Conservation (phyloP, 495 filamentous ascomycete species). For the Xylaria grammica region DNA sequence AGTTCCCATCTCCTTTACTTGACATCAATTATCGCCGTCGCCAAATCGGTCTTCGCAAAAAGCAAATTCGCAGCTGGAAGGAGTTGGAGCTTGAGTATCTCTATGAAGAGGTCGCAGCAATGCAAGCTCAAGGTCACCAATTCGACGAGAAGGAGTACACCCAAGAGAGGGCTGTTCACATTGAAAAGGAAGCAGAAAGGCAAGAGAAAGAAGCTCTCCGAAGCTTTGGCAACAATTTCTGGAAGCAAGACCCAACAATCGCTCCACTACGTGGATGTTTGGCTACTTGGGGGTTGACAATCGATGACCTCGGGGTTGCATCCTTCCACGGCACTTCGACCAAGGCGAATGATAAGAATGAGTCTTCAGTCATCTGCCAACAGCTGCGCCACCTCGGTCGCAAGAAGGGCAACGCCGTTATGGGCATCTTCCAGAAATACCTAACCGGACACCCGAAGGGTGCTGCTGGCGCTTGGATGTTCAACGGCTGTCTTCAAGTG, state of each 20-base stretch:
- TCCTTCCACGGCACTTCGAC: slow-evolving; percentile 99
- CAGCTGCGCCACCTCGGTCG: slow-evolving; percentile 95
- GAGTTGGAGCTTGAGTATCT: slow-evolving; percentile 92
- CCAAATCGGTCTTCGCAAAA: slow-evolving; percentile 89
- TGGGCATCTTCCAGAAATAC: slow-evolving; percentile 99
- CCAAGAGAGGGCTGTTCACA: slow-evolving; percentile 81
- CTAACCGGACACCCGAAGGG: slow-evolving; percentile 99
- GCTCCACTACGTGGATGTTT: slow-evolving; percentile 93
- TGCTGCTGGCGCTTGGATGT: slow-evolving; percentile 99
- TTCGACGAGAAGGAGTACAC: slow-evolving; percentile 86
- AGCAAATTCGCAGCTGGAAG: slow-evolving; percentile 93
- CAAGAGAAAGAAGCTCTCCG: slow-evolving; percentile 91
- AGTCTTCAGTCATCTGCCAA: slow-evolving; percentile 96
- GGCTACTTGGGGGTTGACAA: slow-evolving; percentile 96
- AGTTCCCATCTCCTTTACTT: slow-evolving; percentile 91
- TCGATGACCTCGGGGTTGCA: slow-evolving; percentile 92
- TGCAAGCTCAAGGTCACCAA: slow-evolving; percentile 75
- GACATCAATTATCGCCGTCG: slow-evolving; percentile 97
- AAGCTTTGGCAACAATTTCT: slow-evolving; percentile 96
- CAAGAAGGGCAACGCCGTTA: slow-evolving; percentile 90
- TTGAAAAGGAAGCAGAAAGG: slow-evolving; percentile 83
- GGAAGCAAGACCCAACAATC: slow-evolving; percentile 92
- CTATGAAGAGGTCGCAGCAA: slow-evolving; percentile 86
- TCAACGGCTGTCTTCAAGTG: slow-evolving; percentile 96
- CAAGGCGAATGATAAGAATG: slow-evolving; percentile 99